Base-by-base conservation (phyloP, 345 rosid species). In the sweet orange (Citrus sinensis) region DNA sequence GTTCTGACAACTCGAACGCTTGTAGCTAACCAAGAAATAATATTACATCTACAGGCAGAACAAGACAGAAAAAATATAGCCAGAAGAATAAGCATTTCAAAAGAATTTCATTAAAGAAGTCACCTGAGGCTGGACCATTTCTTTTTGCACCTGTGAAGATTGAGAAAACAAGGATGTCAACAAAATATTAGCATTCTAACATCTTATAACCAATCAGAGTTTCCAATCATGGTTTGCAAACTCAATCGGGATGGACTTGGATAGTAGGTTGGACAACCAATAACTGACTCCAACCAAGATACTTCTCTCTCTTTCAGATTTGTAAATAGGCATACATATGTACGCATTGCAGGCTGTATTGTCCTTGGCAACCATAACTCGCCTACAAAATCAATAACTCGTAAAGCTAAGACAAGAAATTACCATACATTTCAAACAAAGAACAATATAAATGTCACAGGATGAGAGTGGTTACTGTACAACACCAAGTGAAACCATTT, bases 1-100 rank as follows among this genome's bases (percentile, higher is more conserved):
- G 76, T 87, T 89, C 90, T 92, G 54, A 88, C 91, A 59, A 92
- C 98, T 60, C 85, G 88, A 42, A 90, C 70, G 49, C 89, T 86
- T 27, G 82, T 60, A 63, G 82, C 97, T 91, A 79, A 63, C 35
- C 63, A 76, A 73, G 68, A 74, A 49, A 77, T 79, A 74, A 74
- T 78, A 76, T 59, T 56, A 70, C 58, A 19, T 56, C 49, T 62
- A 24, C 37, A 6, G 7, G 54, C 22, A 42, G 54, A n/a, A 75
- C 20, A 69, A 46, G 51, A 46, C 51, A 6, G 70, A 35, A 68
- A 74, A 16, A 22, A 40, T 19, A 73, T 4, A 63, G 10, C 30
- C 3, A 37, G 25, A 46, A 24, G 51, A 61, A 71, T 22, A n/a
- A 24, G 30, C 24, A 32, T n/a, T 27, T 22, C 24, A 60, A 32